These are phyloP conservation scores for Nakaseomyces delphensis DNA, from an alignment of 1,139 yeast species.

Conservation along the genomic window DNA sequence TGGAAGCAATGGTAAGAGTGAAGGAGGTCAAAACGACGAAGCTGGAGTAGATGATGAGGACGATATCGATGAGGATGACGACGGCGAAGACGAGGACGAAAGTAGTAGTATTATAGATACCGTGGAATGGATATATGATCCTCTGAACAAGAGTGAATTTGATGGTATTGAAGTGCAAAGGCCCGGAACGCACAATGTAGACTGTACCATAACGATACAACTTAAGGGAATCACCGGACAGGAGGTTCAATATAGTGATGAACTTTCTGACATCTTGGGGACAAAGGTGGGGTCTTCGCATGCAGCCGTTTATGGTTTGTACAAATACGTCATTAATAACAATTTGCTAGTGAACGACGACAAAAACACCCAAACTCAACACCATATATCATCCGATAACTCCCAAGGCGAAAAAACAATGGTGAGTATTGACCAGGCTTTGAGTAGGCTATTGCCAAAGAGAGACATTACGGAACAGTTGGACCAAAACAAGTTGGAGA, in stretches of 20 bases:
- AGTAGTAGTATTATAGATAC: slow-evolving; percentile 27
- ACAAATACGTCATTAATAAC: slow-evolving; percentile 57
- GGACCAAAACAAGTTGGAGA: neutral
- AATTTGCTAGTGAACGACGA: slow-evolving; percentile 21
- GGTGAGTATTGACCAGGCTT: slow-evolving; percentile 48
- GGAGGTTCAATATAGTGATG: slow-evolving; percentile 51
- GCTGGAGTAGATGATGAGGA: slow-evolving; percentile 7
- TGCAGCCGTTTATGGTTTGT: slow-evolving; percentile 72
- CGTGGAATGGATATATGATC: slow-evolving; percentile 64
- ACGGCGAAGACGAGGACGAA: slow-evolving; percentile 6
- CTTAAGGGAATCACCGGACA: slow-evolving; percentile 64
- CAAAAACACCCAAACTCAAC: slow-evolving; percentile 9
- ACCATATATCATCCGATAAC: slow-evolving; percentile 13
- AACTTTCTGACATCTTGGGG: slow-evolving; percentile 64
- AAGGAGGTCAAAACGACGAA: neutral
- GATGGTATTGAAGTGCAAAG: slow-evolving; percentile 88
- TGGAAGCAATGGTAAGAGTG: neutral
- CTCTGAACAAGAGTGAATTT: slow-evolving; percentile 44
- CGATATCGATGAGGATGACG: slow-evolving; percentile 9
- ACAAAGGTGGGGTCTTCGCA: slow-evolving; percentile 74
- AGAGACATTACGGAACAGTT: slow-evolving; percentile 5
- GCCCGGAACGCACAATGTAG: slow-evolving; percentile 58
- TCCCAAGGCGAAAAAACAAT: slow-evolving; percentile 13
- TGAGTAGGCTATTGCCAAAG: slow-evolving; percentile 45
- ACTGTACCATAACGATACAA: slow-evolving; percentile 67